These are phyloP conservation scores for Gentiana macrophylla DNA, from an alignment of 257 asterid species.

Conservation along the genomic window DNA sequence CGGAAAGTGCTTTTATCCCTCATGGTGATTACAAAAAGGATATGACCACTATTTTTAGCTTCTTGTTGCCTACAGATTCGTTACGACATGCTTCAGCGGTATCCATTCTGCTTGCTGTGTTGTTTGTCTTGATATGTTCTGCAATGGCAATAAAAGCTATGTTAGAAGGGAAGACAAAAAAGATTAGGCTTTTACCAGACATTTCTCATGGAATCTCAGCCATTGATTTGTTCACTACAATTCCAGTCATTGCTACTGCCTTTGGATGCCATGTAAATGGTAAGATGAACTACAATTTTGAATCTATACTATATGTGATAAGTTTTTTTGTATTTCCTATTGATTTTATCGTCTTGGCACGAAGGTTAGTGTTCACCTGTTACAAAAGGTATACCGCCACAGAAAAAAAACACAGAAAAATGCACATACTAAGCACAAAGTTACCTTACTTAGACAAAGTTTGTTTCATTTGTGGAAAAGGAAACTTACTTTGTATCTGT, in stretches of 20 bases:
- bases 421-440: too few relatives aligned
- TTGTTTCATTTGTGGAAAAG: too few relatives aligned
- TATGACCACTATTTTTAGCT: conserved; percentile 22
- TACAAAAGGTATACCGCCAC: too few relatives aligned
- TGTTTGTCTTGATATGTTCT: conserved; percentile 73
- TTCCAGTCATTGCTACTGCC: conserved; percentile 91
- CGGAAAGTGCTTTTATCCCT: too few relatives aligned
- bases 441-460: too few relatives aligned
- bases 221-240: conserved; percentile 67
- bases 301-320: not conserved
- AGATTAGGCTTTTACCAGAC: conserved; percentile 60
- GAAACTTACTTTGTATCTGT: too few relatives aligned
- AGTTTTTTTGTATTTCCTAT: too few relatives aligned
- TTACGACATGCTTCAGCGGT: conserved; percentile 80
- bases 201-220: conserved; percentile 43
- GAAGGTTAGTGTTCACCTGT: too few relatives aligned
- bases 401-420: too few relatives aligned
- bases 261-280: conserved; percentile 95
- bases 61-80: conserved; percentile 52
- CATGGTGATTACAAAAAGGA: not conserved
- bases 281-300: conserved; percentile 12
- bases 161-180: conserved; percentile 60
- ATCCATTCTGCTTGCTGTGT: conserved; percentile 76
- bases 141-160: conserved; percentile 72
- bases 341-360: too few relatives aligned